These are phyloP conservation scores for Mantamonas sphyraenae DNA, from an alignment of 78 protist species.

Conservation along the genomic window DNA sequence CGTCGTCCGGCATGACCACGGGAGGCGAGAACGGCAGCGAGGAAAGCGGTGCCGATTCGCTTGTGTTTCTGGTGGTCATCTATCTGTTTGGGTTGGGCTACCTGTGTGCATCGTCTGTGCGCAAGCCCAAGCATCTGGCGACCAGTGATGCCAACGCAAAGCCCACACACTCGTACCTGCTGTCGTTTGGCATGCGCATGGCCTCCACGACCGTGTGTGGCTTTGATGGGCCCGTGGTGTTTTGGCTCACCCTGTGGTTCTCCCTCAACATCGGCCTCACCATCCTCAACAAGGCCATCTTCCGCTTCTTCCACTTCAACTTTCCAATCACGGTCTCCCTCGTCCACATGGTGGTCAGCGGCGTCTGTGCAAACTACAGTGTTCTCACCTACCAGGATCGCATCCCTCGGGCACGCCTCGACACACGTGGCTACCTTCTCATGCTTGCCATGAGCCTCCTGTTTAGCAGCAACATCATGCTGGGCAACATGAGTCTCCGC, in stretches of 20 bases:
- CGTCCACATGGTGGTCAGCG: neutral
- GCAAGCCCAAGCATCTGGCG: too few relatives aligned
- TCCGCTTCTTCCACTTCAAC: neutral
- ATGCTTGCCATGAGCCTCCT: slow-evolving; percentile 2
- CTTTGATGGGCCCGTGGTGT: neutral
- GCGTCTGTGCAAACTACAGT: neutral
- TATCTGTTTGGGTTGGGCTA: too few relatives aligned
- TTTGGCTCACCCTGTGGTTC: slow-evolving; percentile 15
- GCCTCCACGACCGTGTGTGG: neutral
- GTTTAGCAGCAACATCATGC: slow-evolving; percentile 7
- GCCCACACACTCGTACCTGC: neutral
- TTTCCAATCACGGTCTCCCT: slow-evolving; percentile 1
- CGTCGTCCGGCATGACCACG: too few relatives aligned
- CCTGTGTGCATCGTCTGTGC: too few relatives aligned
- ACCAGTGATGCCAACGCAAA: too few relatives aligned
- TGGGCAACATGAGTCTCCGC: slow-evolving; percentile 8
- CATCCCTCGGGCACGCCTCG: too few relatives aligned
- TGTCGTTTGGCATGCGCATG: neutral
- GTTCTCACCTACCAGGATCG: neutral
- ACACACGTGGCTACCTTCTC: too few relatives aligned
- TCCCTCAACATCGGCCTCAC: slow-evolving; percentile 8
- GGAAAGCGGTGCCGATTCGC: too few relatives aligned
- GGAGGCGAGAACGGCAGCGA: too few relatives aligned
- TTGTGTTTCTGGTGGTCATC: too few relatives aligned
- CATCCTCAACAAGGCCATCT: slow-evolving; percentile 12